Evolutionary conservation across 2,329 filamentous ascomycete genomes (phyloP), one percentile per base, ranked within the genome.

Genomic region (Monilinia laxa): DNA sequence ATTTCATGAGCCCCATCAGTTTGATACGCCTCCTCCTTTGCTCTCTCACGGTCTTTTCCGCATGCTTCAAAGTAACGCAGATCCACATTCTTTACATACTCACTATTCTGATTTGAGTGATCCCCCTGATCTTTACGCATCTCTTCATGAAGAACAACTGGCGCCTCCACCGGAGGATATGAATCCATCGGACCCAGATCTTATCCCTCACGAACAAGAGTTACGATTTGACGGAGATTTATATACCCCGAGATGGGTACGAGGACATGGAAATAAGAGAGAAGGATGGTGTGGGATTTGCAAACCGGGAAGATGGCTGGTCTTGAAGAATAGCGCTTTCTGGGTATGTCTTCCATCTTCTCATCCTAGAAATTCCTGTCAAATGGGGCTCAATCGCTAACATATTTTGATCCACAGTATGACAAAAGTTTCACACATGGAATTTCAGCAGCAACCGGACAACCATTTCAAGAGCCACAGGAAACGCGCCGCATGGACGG

Each of bases 281-380:
- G 91, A 94, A 77, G 92, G 92, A 4, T 96, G 92, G 91, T 96
- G 92, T 74, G 91, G 91, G 28, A 90, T 94, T 72, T 96, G 92
- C 81, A 93, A 93, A 77, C 90, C 91, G 2, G 91, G 91, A 3
- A 84, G 91, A 60, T 96, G 92, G 92, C 84, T 94, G 64, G 91
- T 93, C 20, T 81, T 96, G 68, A 96, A 95, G 81, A 95, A 96
- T 79, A 93, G 90, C 65, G 92, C 92, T 9, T 96, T 92, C 77
- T 96, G 92, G 65, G 64, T 66, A 63, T 56, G 57, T 63, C 16
- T 12, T 40, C 28, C 4, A n/a, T 16, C 23, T 38, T 38, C 4
- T 23, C 9, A 4, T 4, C 20, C 57, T n/a, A 60, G 14, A 60
- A 2, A 18, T 20, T 23, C 1, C 45, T 12, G 23, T 18, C 57